Percentiles rank a stretch among this genome's conserved stretches.
These are phyloP conservation scores for Gigaspora rosea DNA, from an alignment of 192 early-diverging fungal species.

Conservation along the genomic window DNA sequence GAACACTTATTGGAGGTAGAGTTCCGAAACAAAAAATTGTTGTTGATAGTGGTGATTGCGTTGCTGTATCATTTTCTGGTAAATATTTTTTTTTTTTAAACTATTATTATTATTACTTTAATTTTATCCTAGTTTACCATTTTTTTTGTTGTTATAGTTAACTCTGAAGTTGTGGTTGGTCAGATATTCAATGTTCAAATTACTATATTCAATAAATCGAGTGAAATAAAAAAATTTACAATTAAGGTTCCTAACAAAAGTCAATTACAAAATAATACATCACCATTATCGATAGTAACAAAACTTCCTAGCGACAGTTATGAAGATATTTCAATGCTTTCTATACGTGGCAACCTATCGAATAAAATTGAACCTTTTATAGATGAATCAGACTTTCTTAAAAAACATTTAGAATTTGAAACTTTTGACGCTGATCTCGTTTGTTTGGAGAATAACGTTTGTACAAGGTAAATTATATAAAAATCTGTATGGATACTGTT, in stretches of 20 bases:
- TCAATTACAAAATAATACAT: slow-evolving; percentile 34
- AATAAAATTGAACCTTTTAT: slow-evolving; percentile 53
- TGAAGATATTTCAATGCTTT: background rate
- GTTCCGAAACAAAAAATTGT: background rate
- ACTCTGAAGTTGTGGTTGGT: slow-evolving; percentile 47
- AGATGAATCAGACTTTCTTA: slow-evolving; percentile 56
- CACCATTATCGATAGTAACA: background rate
- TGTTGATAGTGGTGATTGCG: slow-evolving; percentile 40
- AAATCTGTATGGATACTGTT: too few relatives aligned
- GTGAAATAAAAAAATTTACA: slow-evolving; percentile 52
- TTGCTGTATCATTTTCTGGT: slow-evolving; percentile 58
- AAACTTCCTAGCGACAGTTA: too few relatives aligned
- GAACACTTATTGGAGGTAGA: background rate
- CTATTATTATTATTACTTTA: background rate
- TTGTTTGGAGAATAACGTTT: slow-evolving; percentile 59
- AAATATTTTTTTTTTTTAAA: background rate
- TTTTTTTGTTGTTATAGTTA: slow-evolving; percentile 30
- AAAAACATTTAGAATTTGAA: slow-evolving; percentile 55
- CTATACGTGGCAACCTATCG: background rate
- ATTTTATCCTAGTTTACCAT: background rate
- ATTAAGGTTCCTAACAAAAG: slow-evolving; percentile 59
- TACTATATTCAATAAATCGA: slow-evolving; percentile 59
- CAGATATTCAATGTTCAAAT: slow-evolving; percentile 56
- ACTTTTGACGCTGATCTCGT: slow-evolving; percentile 60
- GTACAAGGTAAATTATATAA: slow-evolving; percentile 45